Base-by-base conservation (phyloP, 148 eudicot species). In the Salicornia ramosissima region DNA sequence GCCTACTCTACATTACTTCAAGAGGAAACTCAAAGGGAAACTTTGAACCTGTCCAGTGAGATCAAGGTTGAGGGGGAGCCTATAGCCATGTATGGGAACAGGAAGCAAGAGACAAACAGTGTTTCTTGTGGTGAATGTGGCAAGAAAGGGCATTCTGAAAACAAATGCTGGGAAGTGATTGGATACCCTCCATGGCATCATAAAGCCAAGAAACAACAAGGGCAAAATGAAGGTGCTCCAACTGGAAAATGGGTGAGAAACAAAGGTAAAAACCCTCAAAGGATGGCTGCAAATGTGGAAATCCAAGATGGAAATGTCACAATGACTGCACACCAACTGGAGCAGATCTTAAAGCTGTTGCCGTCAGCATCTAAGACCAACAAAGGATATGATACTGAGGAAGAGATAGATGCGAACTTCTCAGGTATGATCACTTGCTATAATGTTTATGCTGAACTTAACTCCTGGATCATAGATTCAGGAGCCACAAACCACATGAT, bases 181-280 rank as follows among this genome's bases (percentile, higher is more conserved):
- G 59, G 59, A 0, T 4, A 22, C 11, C 30, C 30, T 1, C 11
- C 1, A 0, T 19, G 29, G 2, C 30, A 54, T 7, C 29, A 11
- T 1, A 54, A 24, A 25, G 0, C 29, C 0, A 25, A 54, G 29
- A 4, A 8, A 9, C 59, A 54, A 5, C 1, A 0, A 0, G 26
- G 10, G 4, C 18, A 15, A 4, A 25, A 54, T 3, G 40, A 36
- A 8, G 40, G 40, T 3, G 4, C 40, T 36, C 5, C 5, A 3
- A 8, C n/a, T n/a, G n/a, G 5, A 0, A 3, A 2, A 1, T 22
- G 29, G 1, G 29, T 2, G 0, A 22, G 0, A 0, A 10, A 6
- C 11, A 54, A 25, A 10, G 59, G 59, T 0, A 24, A 54, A 7
- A 54, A 22, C 5, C 29, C 15, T 22, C 59, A 22, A 10, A 0